A percentile compares a stretch with the other conserved stretches of the same genome.
Evolutionary conservation across 2,329 filamentous ascomycete species (phyloP).

Genomic region (Didymella segeticola): DNA sequence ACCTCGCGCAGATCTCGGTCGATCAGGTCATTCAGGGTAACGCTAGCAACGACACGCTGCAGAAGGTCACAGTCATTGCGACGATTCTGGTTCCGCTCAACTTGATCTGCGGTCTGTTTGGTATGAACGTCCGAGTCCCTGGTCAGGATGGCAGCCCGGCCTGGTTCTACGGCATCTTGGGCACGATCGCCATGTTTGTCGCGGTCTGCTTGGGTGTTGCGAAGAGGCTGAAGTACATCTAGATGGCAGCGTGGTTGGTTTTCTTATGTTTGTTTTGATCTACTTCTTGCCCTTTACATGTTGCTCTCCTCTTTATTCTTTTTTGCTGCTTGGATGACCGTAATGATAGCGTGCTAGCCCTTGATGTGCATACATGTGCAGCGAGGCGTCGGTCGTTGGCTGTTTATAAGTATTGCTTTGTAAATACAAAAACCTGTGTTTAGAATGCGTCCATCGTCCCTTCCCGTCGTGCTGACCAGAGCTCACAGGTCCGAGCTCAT

Average conservation of each 20-base stretch:
- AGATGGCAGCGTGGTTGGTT: slow-evolving; percentile 5
- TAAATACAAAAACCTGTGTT: background rate
- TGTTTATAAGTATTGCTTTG: background rate
- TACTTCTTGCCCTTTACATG: background rate
- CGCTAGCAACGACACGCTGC: slow-evolving; percentile 84
- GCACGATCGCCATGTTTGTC: slow-evolving; percentile 59
- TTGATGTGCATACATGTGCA: slow-evolving; percentile 9
- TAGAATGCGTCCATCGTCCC: too few relatives aligned
- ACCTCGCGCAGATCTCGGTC: slow-evolving; percentile 91
- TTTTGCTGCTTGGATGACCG: background rate
- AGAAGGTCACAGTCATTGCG: slow-evolving; percentile 93
- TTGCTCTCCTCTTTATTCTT: background rate
- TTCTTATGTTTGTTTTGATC: slow-evolving; percentile 3
- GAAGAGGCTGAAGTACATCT: slow-evolving; percentile 54
- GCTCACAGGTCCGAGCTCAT: too few relatives aligned
- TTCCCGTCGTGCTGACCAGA: too few relatives aligned
- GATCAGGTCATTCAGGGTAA: slow-evolving; percentile 90
- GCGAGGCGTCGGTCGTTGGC: slow-evolving; percentile 11
- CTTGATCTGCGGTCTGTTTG: slow-evolving; percentile 84
- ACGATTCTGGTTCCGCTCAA: slow-evolving; percentile 97
- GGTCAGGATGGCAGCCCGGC: slow-evolving; percentile 59
- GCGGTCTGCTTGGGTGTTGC: slow-evolving; percentile 49
- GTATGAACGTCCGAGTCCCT: slow-evolving; percentile 84
- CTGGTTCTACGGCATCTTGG: slow-evolving; percentile 69
- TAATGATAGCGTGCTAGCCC: slow-evolving; percentile 6